Conservation (phyloP, 257 asterid genomes). For the Parsonsia alboflavescens region DNA sequence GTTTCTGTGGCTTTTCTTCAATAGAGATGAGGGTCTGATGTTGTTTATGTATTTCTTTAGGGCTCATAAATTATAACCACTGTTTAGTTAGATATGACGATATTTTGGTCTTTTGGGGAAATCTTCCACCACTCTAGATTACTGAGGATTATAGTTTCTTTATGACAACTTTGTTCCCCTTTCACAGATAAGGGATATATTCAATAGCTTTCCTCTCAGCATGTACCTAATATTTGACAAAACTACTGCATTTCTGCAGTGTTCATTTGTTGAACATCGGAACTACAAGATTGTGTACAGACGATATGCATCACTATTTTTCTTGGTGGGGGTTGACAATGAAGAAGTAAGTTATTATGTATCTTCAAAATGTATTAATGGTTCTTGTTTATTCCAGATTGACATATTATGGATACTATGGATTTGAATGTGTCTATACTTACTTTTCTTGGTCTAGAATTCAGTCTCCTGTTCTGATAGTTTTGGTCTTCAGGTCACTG, state of each 20-base stretch:
- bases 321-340: conserved; percentile 96
- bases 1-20: background rate
- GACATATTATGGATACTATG: background rate
- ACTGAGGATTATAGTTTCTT: conserved; percentile 2
- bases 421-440: background rate
- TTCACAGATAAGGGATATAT: background rate
- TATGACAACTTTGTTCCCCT: background rate
- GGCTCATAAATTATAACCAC: background rate
- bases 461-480: background rate
- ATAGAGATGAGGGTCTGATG: background rate
- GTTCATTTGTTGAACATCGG: conserved; percentile 97
- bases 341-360: conserved; percentile 71
- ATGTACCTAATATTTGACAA: conserved; percentile 6
- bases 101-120: background rate
- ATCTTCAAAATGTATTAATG: conserved; percentile 4
- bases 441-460: background rate
- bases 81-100: background rate
- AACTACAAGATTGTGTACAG: conserved; percentile 87
- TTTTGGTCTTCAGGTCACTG: background rate
- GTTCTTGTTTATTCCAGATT: background rate
- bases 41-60: background rate
- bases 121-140: background rate
- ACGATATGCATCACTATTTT: conserved; percentile 87
- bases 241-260: conserved; percentile 41
- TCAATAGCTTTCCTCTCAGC: background rate